Evolutionary conservation across 768 basidiomycete species (phyloP).

Genomic region (Fistulinella prunicolor): DNA sequence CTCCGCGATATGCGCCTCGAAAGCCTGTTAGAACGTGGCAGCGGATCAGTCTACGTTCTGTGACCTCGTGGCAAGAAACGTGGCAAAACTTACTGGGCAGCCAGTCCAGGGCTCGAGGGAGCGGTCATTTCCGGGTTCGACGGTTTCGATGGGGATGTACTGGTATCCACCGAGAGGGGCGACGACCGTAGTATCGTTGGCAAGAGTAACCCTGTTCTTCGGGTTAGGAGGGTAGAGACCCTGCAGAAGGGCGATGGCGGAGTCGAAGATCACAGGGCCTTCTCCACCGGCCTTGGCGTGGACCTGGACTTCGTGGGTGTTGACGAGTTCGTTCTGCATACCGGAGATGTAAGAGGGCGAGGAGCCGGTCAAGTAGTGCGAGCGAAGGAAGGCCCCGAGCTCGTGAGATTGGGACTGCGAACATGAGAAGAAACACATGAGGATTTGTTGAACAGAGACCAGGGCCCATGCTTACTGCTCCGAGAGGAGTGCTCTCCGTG

Average conservation of each 20-base stretch:
- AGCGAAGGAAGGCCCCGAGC: slow-evolving; percentile 61
- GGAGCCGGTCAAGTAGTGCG: slow-evolving; percentile 61
- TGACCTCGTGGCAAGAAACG: background rate
- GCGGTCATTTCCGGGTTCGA: slow-evolving; percentile 79
- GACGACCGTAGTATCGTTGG: slow-evolving; percentile 68
- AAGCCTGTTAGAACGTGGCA: slow-evolving; percentile 41
- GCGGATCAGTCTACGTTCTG: slow-evolving; percentile 11
- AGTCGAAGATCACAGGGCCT: slow-evolving; percentile 84
- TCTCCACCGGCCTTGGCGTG: slow-evolving; percentile 83
- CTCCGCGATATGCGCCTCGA: slow-evolving; percentile 57
- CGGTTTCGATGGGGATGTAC: slow-evolving; percentile 87
- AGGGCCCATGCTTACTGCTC: slow-evolving; percentile 48
- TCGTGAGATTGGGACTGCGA: slow-evolving; percentile 62
- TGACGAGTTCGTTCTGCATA: slow-evolving; percentile 64
- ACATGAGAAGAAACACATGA: background rate
- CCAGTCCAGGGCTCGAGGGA: slow-evolving; percentile 79
- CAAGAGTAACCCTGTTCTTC: slow-evolving; percentile 69
- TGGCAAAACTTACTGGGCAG: slow-evolving; percentile 44
- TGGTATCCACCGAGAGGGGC: slow-evolving; percentile 83
- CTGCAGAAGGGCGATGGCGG: slow-evolving; percentile 79
- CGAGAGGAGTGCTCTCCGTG: slow-evolving; percentile 73
- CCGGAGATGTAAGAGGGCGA: slow-evolving; percentile 68
- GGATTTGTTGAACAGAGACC: background rate
- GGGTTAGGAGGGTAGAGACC: slow-evolving; percentile 82
- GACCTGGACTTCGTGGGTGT: slow-evolving; percentile 70